Evolutionary conservation across 2,329 filamentous ascomycete species (phyloP).

Genomic region (Botrytis pseudocinerea): DNA sequence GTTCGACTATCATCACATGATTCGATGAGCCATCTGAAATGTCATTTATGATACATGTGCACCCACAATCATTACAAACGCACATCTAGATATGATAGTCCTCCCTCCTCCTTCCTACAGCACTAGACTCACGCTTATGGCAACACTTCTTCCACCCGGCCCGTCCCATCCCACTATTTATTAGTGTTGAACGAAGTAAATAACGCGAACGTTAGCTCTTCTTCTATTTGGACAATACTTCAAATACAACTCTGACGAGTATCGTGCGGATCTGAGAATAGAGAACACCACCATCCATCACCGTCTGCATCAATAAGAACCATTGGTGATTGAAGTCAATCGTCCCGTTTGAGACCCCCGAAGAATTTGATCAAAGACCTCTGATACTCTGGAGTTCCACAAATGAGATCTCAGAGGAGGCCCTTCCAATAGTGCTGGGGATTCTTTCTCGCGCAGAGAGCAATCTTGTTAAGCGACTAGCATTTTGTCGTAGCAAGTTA

Average conservation of each 20-base stretch:
- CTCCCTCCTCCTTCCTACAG: background rate
- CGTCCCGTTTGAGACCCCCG: background rate
- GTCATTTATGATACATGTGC: background rate
- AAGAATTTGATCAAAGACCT: background rate
- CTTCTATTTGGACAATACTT: background rate
- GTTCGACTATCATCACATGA: background rate
- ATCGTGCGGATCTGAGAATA: background rate
- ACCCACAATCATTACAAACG: background rate
- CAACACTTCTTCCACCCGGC: conserved; percentile 1
- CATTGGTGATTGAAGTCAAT: background rate
- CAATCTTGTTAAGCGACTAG: background rate
- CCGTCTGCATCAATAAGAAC: background rate
- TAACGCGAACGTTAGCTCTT: background rate
- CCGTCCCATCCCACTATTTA: background rate
- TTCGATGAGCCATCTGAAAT: background rate
- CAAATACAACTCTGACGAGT: background rate
- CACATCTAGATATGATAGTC: background rate
- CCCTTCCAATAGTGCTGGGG: background rate
- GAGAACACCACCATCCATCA: background rate
- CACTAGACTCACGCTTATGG: background rate
- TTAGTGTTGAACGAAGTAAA: background rate
- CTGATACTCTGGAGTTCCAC: background rate
- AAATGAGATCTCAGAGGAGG: background rate
- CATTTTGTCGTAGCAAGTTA: background rate
- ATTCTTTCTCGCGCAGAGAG: background rate